Base-by-base conservation (phyloP, 192 early-diverging fungal genomes). In the Phlyctochytrium bullatum region DNA sequence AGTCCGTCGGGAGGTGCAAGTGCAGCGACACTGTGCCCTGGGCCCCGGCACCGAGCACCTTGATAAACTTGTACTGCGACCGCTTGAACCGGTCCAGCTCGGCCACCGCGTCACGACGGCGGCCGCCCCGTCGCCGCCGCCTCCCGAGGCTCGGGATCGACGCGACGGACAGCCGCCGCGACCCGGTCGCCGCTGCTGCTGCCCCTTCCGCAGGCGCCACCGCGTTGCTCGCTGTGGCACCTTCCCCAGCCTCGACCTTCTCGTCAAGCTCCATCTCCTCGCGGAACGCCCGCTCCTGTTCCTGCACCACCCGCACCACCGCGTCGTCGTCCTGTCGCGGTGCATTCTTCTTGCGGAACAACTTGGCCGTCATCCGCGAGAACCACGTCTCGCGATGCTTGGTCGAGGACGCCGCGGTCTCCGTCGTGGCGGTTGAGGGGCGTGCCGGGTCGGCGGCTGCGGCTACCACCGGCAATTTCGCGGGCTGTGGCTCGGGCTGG, bases 1-100 rank as follows among this genome's bases (percentile, higher is more conserved):
- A 16, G 29, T 51, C 60, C 3, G 67, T 69, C 25, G 47, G 10
- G 35, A 17, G 34, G 32, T 69, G 67, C 2, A 69, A 3, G 23
- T 25, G 16, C 25, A 62, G 32, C 4, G 67, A 51, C 23, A 69
- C 67, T 3, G 32, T 33, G 6, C 67, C 67, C 52, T 69, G 67
- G 3, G 52, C 60, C 16, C 67, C 67, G 10, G 60, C 60, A 58
- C 65, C 67, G 6, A 69, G 31, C 6, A 27, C 25, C 27, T 69
- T 69, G 30, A 69, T 14, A 17, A 28, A 29, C 36, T 34, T 20
- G 58, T 69, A 69, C 34, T 69, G 36, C 20, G 12, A 47, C 47
- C 62, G 60, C 33, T 69, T 69, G 4, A 61, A 20, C 1, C 31
- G 58, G 3, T 47, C 40, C 10, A 14, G 20, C 40, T 14, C 20